Evolutionary conservation across 345 rosid species (phyloP).

Genomic region (Anacardium occidentale): DNA sequence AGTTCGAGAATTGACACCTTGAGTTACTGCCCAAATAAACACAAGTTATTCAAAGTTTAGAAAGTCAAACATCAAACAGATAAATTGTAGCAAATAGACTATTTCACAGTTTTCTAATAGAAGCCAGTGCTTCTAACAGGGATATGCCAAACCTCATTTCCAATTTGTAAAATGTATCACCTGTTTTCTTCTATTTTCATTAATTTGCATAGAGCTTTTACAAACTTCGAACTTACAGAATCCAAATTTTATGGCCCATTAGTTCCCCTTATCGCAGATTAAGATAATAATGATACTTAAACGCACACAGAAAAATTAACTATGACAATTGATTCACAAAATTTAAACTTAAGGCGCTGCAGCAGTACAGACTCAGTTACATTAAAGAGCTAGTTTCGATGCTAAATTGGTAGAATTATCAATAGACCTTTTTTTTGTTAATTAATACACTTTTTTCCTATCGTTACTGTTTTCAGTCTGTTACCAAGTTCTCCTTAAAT

Average conservation of each 20-base stretch:
- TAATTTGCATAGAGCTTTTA: not conserved
- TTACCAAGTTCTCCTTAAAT: not conserved
- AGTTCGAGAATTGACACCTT: slow-evolving; percentile 57
- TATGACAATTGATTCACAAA: not conserved
- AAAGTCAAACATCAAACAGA: slow-evolving; percentile 7
- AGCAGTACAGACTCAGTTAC: not conserved
- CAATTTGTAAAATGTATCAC: not conserved
- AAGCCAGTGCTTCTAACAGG: not conserved
- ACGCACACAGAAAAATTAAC: not conserved
- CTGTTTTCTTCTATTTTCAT: not conserved
- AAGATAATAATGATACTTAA: not conserved
- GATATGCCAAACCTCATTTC: not conserved
- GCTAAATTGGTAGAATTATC: not conserved
- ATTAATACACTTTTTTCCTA: too few relatives aligned
- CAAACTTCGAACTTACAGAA: not conserved
- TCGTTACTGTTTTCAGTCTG: not conserved
- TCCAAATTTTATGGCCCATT: not conserved
- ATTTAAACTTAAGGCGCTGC: not conserved
- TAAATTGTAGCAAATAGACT: slow-evolving; percentile 10
- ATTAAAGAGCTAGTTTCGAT: not conserved
- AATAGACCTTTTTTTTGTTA: not conserved
- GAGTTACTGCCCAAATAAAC: slow-evolving; percentile 49
- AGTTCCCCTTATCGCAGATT: not conserved
- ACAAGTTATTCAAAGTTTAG: slow-evolving; percentile 5
- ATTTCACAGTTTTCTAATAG: not conserved